Percentiles rank a stretch among this genome's conserved stretches.
These are phyloP conservation scores for Diaporthe vaccinii DNA, from an alignment of 2,329 filamentous ascomycete genomes.

Conservation along the genomic window DNA sequence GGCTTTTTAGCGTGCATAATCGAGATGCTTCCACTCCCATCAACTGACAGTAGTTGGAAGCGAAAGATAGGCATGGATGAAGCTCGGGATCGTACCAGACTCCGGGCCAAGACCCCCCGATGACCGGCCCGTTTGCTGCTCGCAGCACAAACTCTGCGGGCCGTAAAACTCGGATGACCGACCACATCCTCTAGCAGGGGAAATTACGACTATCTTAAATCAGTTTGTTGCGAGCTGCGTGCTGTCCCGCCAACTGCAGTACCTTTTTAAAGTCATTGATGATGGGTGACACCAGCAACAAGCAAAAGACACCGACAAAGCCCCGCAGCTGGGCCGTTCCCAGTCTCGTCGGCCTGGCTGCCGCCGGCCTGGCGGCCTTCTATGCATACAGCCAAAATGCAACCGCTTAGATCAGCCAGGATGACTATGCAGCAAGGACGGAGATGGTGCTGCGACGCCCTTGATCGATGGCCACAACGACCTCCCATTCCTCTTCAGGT, in stretches of 20 bases:
- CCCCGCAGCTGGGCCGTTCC: not conserved
- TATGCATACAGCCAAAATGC: not conserved
- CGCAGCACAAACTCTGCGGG: not conserved
- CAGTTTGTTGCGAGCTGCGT: too few relatives aligned
- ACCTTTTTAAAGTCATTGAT: not conserved
- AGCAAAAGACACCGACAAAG: not conserved
- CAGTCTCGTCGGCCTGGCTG: not conserved
- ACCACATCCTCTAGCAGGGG: not conserved
- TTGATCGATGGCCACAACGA: slow-evolving; percentile 52
- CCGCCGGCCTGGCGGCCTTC: not conserved
- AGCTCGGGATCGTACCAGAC: not conserved
- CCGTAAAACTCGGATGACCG: not conserved
- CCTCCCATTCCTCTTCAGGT: slow-evolving; percentile 48
- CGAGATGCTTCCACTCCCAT: not conserved
- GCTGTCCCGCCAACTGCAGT: too few relatives aligned
- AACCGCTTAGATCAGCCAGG: not conserved
- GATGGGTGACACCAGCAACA: not conserved
- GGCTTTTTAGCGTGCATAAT: not conserved
- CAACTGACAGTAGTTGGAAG: too few relatives aligned
- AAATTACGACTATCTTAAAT: not conserved
- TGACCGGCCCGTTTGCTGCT: not conserved
- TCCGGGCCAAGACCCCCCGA: not conserved
- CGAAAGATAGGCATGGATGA: not conserved
- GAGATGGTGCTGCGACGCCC: slow-evolving; percentile 40
- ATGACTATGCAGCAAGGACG: slow-evolving; percentile 39